Evolutionary conservation across 2,329 filamentous ascomycete species (phyloP).

Genomic region (Zalaria sp.): DNA sequence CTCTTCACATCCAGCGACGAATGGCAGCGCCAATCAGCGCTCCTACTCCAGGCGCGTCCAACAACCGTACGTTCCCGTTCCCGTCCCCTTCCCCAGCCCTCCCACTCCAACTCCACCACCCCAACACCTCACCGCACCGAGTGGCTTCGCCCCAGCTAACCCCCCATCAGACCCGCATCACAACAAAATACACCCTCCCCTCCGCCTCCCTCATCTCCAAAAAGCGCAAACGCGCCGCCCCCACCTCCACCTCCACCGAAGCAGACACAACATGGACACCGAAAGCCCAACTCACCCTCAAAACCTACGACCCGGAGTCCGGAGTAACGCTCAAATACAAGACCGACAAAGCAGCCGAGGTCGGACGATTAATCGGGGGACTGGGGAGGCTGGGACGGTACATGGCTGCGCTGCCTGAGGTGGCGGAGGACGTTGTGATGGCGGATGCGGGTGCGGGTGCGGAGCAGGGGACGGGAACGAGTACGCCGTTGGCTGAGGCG

Average conservation of each 20-base stretch:
- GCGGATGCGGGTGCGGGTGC: conserved; percentile 12
- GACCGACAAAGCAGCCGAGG: conserved; percentile 83
- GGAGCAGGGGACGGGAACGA: conserved; percentile 12
- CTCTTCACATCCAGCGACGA: conserved; percentile 71
- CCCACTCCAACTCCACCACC: not conserved
- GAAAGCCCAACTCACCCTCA: conserved; percentile 62
- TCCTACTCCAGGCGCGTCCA: conserved; percentile 76
- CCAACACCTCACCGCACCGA: not conserved
- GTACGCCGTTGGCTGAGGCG: conserved; percentile 18
- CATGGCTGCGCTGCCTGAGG: conserved; percentile 37
- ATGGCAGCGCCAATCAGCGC: conserved; percentile 78
- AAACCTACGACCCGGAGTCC: conserved; percentile 73
- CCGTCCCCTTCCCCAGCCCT: not conserved
- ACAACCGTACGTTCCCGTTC: conserved; percentile 48
- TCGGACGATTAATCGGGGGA: conserved; percentile 64
- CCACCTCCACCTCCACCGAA: conserved; percentile 3
- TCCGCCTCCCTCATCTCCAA: conserved; percentile 10
- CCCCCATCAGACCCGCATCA: conserved; percentile 60
- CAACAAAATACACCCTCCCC: conserved; percentile 73
- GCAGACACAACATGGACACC: conserved; percentile 32
- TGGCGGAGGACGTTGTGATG: conserved; percentile 22
- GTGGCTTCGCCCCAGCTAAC: not conserved
- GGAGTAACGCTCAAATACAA: conserved; percentile 81
- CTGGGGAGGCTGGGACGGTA: conserved; percentile 61
- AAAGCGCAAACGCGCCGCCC: conserved; percentile 9